Evolutionary conservation across 2,329 filamentous ascomycete genomes (phyloP).

Genomic region (Cercospora zeina): DNA sequence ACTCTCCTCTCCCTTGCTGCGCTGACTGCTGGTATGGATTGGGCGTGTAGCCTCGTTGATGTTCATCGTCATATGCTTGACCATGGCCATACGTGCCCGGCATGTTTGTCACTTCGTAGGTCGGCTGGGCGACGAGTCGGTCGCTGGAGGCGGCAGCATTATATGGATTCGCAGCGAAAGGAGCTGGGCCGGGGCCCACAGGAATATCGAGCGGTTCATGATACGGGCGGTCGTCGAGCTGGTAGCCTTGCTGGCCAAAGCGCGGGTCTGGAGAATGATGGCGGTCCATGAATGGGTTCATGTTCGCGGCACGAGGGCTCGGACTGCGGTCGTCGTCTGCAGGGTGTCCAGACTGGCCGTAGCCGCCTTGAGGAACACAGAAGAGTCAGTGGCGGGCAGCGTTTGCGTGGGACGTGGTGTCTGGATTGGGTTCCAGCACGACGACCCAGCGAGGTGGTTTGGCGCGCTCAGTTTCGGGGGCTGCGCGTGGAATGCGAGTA

Average conservation of each 20-base stretch:
- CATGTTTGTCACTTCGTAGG: conserved; percentile 72
- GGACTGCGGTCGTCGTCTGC: conserved; percentile 24
- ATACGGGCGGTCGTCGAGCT: conserved; percentile 77
- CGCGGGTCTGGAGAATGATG: conserved; percentile 50
- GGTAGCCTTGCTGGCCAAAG: conserved; percentile 78
- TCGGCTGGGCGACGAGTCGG: conserved; percentile 77
- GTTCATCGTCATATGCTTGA: conserved; percentile 59
- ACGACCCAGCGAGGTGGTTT: background rate
- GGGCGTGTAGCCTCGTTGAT: conserved; percentile 47
- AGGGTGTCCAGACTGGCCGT: conserved; percentile 27
- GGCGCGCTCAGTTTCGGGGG: conserved; percentile 4
- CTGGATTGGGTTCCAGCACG: conserved; percentile 5
- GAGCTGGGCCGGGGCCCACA: conserved; percentile 56
- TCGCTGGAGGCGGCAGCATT: conserved; percentile 60
- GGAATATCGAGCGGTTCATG: conserved; percentile 67
- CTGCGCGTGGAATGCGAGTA: conserved; percentile 27
- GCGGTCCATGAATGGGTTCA: conserved; percentile 32
- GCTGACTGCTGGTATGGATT: conserved; percentile 45
- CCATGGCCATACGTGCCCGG: conserved; percentile 63
- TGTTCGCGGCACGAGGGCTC: conserved; percentile 24
- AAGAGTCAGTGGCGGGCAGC: conserved; percentile 15
- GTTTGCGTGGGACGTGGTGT: conserved; percentile 3
- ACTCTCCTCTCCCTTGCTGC: conserved; percentile 55
- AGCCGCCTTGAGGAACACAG: conserved; percentile 23
- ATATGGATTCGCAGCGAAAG: conserved; percentile 31